Base-by-base conservation (phyloP, 768 basidiomycete genomes). In the Kwoniella dendrophila region DNA sequence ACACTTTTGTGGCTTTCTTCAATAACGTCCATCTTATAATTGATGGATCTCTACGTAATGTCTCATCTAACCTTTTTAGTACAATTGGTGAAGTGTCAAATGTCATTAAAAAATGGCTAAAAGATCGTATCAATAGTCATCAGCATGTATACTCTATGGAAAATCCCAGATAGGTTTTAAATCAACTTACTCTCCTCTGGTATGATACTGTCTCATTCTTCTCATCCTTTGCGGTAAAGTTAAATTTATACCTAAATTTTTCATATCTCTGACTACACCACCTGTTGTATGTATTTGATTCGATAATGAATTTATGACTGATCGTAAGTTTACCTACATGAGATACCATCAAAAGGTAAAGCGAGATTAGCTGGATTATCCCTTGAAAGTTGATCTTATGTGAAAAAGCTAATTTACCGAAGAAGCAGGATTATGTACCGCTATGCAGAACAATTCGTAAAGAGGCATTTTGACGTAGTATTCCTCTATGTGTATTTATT, bases 401-500 rank as follows among this genome's bases (percentile, higher is more conserved):
- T 6, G 41, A 27, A 26, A 47, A 45, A 30, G 18, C 16, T 38
- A 16, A 69, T 71, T 40, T 53, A 78, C 77, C n/a, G 73, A 66
- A 29, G 74, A 74, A 51, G 53, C 48, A 6, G 75, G 69, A 49
- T 74, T 72, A 45, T 78, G 77, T 24, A 71, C 69, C 7, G 75
- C 76, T 48, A 78, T 77, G 59, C 77, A 78, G 69, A 77, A 74
- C 8, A 78, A 67, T 56, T 78, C 77, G 63, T 78, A 78, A 22
- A 78, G 65, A 14, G 76, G 75, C 77, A 78, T 78, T 22, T 43
- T 64, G 41, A 22, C 34, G 27, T 22, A 53, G 26, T 6, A 14
- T 45, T 32, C 20, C 4, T 36, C 30, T 22, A 8, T 38, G 8
- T 8, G 18, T 18, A 8, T 8, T 38, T 8, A 18, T 18, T 38